Evolutionary conservation across 306 rosid genomes (phyloP).

Genomic region (Fragaria vesca): DNA sequence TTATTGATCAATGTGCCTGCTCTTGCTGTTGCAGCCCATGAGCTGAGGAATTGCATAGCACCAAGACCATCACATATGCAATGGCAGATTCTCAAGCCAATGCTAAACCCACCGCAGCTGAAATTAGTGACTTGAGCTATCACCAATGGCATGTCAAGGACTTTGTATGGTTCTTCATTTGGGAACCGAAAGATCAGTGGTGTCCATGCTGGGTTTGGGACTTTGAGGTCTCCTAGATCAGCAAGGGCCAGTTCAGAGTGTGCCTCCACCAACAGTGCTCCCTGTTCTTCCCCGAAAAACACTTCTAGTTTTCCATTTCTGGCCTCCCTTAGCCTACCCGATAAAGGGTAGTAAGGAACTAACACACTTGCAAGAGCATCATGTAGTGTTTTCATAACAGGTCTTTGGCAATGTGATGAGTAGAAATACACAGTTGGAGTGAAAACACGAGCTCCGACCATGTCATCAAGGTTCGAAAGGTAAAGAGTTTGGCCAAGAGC

Average conservation of each 20-base stretch:
- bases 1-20: constrained; percentile 40
- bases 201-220: constrained; percentile 90
- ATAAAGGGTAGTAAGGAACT: constrained; percentile 85
- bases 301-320: constrained; percentile 76
- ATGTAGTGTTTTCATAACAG: constrained; percentile 36
- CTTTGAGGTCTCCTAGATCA: constrained; percentile 61
- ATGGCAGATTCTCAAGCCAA: constrained; percentile 93
- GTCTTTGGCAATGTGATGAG: constrained; percentile 26
- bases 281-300: constrained; percentile 64
- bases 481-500: constrained; percentile 47
- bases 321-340: constrained; percentile 76
- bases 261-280: constrained; percentile 79
- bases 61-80: constrained; percentile 93
- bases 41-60: constrained; percentile 78
- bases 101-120: constrained; percentile 80
- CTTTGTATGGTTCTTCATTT: constrained; percentile 72
- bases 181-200: constrained; percentile 78
- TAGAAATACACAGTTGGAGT: constrained; percentile 84
- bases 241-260: constrained; percentile 42
- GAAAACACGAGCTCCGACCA: constrained; percentile 75
- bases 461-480: constrained; percentile 82
- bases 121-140: constrained; percentile 79
- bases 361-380: constrained; percentile 66
- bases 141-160: constrained; percentile 86
- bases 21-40: constrained; percentile 84